These are phyloP conservation scores for Cornus florida DNA, from an alignment of 148 eudicot genomes.

Conservation along the genomic window DNA sequence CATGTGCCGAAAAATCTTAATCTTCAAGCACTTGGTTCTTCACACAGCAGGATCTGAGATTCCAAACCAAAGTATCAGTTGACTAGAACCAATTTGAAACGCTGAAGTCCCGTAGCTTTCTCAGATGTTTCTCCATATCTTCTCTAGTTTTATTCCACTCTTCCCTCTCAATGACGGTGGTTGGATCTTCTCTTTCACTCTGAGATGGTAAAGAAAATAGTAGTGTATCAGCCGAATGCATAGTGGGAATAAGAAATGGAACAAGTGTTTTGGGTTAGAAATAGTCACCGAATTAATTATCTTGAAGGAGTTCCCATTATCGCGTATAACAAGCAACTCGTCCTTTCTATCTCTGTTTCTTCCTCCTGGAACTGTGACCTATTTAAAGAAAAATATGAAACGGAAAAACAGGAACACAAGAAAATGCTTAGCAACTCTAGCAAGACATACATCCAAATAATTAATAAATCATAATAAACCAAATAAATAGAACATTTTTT, in stretches of 20 bases:
- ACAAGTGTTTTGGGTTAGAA: conserved; percentile 1
- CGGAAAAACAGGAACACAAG: neutral
- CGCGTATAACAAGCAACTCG: conserved; percentile 87
- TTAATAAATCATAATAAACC: neutral
- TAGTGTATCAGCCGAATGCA: conserved; percentile 7
- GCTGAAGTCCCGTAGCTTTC: conserved; percentile 83
- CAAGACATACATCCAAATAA: too few relatives aligned
- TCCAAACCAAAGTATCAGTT: neutral
- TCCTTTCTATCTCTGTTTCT: conserved; percentile 69
- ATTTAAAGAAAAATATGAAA: conserved; percentile 9
- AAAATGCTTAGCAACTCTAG: neutral
- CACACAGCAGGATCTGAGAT: neutral
- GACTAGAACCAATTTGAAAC: conserved; percentile 88
- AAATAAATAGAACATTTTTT: neutral
- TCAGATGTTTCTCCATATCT: conserved; percentile 92
- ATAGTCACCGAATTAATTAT: conserved; percentile 60
- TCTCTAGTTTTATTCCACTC: conserved; percentile 73
- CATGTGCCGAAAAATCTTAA: neutral
- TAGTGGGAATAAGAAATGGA: neutral
- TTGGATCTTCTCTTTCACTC: conserved; percentile 78
- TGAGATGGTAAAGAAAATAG: conserved; percentile 24
- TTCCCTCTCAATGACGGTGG: conserved; percentile 82
- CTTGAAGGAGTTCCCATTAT: conserved; percentile 80
- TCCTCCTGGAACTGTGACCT: conserved; percentile 94
- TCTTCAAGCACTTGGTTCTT: neutral